Evolutionary conservation across 176 grass and related monocot genomes (phyloP), one percentile per base, ranked within the genome.

Genomic region (Otatea glauca): DNA sequence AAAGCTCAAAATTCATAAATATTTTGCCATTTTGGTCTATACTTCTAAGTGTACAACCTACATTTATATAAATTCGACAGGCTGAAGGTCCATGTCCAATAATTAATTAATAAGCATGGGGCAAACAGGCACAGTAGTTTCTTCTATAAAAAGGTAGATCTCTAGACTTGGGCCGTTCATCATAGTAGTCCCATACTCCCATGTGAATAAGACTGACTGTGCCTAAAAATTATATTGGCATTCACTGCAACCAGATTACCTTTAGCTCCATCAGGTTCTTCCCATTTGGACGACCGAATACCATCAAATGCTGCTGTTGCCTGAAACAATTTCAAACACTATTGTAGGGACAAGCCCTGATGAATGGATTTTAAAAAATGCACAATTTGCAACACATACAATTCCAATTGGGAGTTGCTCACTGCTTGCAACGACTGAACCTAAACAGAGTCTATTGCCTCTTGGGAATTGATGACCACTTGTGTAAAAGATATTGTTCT

Each of bases 221-320:
- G n/a, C 65, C 45, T 48, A 72, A 56, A 72, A n/a, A 54, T 62
- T 61, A 32, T 37, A 75, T 25, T 65, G 21, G 39, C 38, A 43
- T 29, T 49, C n/a, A 23, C 7, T 80, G 49, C 15, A 75, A 88
- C 23, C 9, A 43, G 49, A 76, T 74, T 91, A 98, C 95, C 92
- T 90, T 93, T 98, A 50, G 91, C 89, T 92, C 95, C 95, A 90
- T 98, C 92, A 86, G 92, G 94, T 64, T 92, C 95, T 86, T 98
- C 95, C 95, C 92, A 98, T 95, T 98, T 98, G 60, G 87, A 90
- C 11, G 82, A 88, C 70, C 27, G 55, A 79, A 90, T 87, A 39
- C 95, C 95, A 27, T 98, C 95, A 92, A 98, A 98, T 73, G 93
- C 91, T 58, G 85, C 83, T 66, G 89, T 92, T 77, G 91, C 93